Percentiles rank a stretch among this genome's conserved stretches.
Evolutionary conservation across 148 eudicot genomes (phyloP).

Genomic region (Cornus suecica): DNA sequence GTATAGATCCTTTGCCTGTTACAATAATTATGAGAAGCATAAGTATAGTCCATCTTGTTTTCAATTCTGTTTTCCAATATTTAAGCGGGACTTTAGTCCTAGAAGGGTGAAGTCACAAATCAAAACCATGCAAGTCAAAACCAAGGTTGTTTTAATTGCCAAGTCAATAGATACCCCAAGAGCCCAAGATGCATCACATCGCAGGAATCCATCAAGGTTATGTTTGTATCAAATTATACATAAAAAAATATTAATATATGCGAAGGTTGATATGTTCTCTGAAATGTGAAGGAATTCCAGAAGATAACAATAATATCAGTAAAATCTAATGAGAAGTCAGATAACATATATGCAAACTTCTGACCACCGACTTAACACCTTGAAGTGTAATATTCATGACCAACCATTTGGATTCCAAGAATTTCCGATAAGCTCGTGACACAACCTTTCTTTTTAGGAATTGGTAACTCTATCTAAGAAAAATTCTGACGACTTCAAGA

Average conservation of each 20-base stretch:
- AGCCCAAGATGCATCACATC: neutral
- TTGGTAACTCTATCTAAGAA: neutral
- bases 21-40: neutral
- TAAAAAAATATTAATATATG: neutral
- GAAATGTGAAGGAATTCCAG: neutral
- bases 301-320: neutral
- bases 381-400: neutral
- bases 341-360: neutral
- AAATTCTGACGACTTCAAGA: too few species aligned
- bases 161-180: neutral
- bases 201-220: neutral
- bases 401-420: neutral
- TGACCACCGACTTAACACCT: neutral
- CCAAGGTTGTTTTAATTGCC: neutral
- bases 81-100: neutral
- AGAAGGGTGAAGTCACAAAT: conserved; percentile 1
- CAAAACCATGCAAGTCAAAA: neutral
- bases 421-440: neutral
- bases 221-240: too few species aligned
- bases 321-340: neutral
- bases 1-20: conserved; percentile 26
- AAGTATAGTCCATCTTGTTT: neutral
- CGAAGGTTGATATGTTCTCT: neutral
- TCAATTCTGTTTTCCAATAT: neutral
- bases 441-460: neutral